These are phyloP conservation scores for Periconia sp. DNA, from an alignment of 2,329 filamentous ascomycete genomes.

Conservation along the genomic window DNA sequence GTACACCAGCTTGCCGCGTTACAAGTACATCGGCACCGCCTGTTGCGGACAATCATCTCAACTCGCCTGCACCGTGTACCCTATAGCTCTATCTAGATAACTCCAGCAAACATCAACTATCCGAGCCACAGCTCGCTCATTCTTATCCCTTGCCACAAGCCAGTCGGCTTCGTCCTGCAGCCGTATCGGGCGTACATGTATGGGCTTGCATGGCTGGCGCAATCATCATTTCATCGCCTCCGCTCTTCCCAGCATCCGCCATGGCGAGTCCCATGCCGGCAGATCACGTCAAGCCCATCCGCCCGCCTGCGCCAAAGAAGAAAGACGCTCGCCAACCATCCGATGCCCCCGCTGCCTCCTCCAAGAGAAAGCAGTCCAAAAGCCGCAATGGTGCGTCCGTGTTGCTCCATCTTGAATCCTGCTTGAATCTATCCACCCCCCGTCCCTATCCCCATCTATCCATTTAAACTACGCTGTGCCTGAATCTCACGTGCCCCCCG, in stretches of 20 bases:
- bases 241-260: constrained; percentile 47
- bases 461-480: neutral
- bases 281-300: constrained; percentile 24
- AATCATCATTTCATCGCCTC: constrained; percentile 61
- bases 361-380: constrained; percentile 72
- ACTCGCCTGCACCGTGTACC: no score
- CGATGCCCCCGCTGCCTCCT: constrained; percentile 23
- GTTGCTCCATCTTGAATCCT: neutral
- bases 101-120: constrained; percentile 7
- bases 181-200: neutral
- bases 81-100: constrained; percentile 2
- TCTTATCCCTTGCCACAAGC: no score
- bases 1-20: no score
- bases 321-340: neutral
- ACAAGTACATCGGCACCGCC: neutral
- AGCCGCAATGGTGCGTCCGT: constrained; percentile 68
- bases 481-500: constrained; percentile 10
- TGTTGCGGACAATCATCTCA: neutral
- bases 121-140: no score
- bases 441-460: neutral
- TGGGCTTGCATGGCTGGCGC: constrained; percentile 52
- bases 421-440: no score
- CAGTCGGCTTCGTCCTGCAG: no score
- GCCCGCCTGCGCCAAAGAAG: constrained; percentile 20
- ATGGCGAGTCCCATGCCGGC: constrained; percentile 10